phyloP scores from a whole-genome alignment of 2,329 filamentous ascomycete species.

The Trematosphaeria pertusa region DNA sequence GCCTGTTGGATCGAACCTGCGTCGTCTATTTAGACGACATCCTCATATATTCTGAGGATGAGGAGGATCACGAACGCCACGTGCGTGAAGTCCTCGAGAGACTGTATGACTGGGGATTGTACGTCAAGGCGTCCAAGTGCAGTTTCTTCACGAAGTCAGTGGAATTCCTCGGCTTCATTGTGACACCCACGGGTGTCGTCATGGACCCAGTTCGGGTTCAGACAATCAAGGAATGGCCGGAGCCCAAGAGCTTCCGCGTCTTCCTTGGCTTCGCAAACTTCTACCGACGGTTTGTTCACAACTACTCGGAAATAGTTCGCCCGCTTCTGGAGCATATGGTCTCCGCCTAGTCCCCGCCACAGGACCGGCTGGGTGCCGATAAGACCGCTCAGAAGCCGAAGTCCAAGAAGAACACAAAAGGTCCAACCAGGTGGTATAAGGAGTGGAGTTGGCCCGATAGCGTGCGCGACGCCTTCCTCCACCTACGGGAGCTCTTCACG shows the following conservation, averaged over 20 bases:
- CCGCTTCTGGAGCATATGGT: neutral
- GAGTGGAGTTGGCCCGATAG: neutral
- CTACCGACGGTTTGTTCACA: neutral
- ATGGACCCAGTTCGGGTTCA: neutral
- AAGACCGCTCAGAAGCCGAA: neutral
- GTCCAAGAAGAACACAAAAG: neutral
- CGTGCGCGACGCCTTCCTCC: neutral
- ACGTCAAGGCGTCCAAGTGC: no score
- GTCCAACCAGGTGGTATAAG: neutral
- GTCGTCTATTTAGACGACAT: constrained; percentile 15
- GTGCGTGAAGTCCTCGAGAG: no score
- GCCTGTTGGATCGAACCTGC: constrained; percentile 18
- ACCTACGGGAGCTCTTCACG: neutral
- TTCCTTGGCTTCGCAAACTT: no score
- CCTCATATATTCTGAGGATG: constrained; percentile 1
- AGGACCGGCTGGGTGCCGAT: neutral
- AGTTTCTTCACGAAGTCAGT: no score
- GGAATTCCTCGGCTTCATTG: no score
- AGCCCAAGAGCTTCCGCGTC: neutral
- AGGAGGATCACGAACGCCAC: neutral
- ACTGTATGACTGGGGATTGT: no score
- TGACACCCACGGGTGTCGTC: neutral
- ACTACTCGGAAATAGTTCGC: neutral
- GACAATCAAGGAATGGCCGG: neutral
- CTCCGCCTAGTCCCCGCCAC: neutral